Percentiles rank a stretch among this genome's conserved stretches.
Evolutionary conservation across 2,329 filamentous ascomycete genomes (phyloP).

Genomic region (Aspergillus vadensis): DNA sequence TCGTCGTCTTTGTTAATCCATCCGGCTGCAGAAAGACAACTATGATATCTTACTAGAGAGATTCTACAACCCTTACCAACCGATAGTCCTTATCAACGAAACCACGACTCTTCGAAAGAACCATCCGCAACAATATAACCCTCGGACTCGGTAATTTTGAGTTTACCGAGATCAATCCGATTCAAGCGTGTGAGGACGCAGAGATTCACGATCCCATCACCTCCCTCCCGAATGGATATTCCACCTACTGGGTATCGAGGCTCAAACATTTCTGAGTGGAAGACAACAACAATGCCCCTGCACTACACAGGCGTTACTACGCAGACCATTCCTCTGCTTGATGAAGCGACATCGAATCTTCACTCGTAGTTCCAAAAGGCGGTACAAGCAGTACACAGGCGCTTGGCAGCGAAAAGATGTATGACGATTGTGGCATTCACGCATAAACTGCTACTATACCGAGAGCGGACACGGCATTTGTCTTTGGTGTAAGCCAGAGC

Average conservation of each 20-base stretch:
- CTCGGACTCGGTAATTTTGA: constrained; percentile 50
- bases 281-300: constrained; percentile 60
- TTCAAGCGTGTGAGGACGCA: constrained; percentile 36
- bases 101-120: constrained; percentile 69
- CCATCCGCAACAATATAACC: constrained; percentile 68
- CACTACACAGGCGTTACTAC: constrained; percentile 57
- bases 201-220: constrained; percentile 43
- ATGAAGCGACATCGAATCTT: too few relatives aligned
- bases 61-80: constrained; percentile 52
- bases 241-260: constrained; percentile 53
- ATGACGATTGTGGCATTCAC: too few relatives aligned
- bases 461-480: too few relatives aligned
- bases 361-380: too few relatives aligned
- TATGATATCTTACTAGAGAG: constrained; percentile 50
- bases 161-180: constrained; percentile 32
- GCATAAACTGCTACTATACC: too few relatives aligned
- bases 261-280: constrained; percentile 52
- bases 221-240: constrained; percentile 44
- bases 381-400: too few relatives aligned
- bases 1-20: constrained; percentile 51
- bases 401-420: too few relatives aligned
- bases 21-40: constrained; percentile 54
- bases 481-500: too few relatives aligned
- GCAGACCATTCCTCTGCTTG: constrained; percentile 45
- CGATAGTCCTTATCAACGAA: constrained; percentile 70